Evolutionary conservation across 176 grass and related monocot species (phyloP).

Genomic region (Echinochloa phyllopogon): DNA sequence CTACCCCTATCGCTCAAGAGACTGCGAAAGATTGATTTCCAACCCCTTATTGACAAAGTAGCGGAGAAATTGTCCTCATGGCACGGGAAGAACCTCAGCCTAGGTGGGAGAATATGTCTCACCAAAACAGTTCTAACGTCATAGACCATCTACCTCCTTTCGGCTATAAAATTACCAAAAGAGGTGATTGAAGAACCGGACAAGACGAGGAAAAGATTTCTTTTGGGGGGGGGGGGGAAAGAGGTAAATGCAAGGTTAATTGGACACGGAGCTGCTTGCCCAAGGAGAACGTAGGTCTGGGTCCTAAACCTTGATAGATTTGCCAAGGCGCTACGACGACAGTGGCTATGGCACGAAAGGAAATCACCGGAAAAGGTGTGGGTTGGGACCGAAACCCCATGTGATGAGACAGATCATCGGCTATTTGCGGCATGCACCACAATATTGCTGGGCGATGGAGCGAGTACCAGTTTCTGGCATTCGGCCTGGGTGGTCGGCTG

Average conservation of each 20-base stretch:
- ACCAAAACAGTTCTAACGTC: not conserved
- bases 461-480: fast-evolving
- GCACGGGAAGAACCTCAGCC: too few species aligned
- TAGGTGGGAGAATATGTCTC: not conserved
- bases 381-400: not conserved
- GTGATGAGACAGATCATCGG: not conserved
- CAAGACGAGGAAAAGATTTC: not conserved
- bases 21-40: too few species aligned
- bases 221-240: not conserved
- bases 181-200: fast-evolving
- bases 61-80: too few species aligned
- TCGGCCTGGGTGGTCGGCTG: not conserved
- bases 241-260: not conserved
- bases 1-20: too few species aligned
- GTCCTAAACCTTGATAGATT: not conserved
- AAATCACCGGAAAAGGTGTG: not conserved
- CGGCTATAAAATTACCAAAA: not conserved
- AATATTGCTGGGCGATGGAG: not conserved
- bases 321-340: fast-evolving
- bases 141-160: not conserved
- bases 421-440: not conserved
- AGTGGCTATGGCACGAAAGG: not conserved
- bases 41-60: too few species aligned
- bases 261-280: not conserved
- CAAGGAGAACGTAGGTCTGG: not conserved